These are phyloP conservation scores for Cyamopsis tetragonoloba DNA, from an alignment of 306 rosid genomes.

Conservation along the genomic window DNA sequence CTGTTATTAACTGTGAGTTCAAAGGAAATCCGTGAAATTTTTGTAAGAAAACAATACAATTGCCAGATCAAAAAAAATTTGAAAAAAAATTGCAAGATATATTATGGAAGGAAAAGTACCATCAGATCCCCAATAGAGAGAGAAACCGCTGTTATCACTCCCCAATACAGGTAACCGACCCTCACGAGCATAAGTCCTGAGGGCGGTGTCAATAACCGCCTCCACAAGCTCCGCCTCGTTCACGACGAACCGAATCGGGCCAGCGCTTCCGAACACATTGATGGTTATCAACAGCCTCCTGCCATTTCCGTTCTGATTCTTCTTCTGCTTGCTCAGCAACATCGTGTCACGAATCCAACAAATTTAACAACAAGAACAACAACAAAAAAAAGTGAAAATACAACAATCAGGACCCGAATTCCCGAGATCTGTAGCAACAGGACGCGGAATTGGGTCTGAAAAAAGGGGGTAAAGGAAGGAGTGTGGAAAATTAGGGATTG, in stretches of 20 bases:
- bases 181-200: conserved; percentile 87
- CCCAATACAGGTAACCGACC: conserved; percentile 82
- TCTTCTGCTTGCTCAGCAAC: conserved; percentile 83
- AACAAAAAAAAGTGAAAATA: not conserved
- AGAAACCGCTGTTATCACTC: conserved; percentile 49
- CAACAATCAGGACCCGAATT: not conserved
- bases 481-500: not conserved
- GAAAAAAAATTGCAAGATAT: not conserved
- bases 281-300: conserved; percentile 74
- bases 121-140: conserved; percentile 73
- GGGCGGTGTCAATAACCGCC: conserved; percentile 70
- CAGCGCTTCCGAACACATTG: conserved; percentile 85
- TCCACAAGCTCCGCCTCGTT: conserved; percentile 61
- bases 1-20: too few relatives aligned
- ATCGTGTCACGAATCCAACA: conserved; percentile 28
- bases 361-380: not conserved
- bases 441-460: too few relatives aligned
- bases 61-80: too few relatives aligned
- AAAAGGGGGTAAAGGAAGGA: too few relatives aligned
- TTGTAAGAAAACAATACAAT: not conserved
- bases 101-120: conserved; percentile 34
- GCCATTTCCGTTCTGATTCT: conserved; percentile 48
- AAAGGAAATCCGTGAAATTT: too few relatives aligned
- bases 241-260: conserved; percentile 89
- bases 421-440: not conserved